Evolutionary conservation across 495 filamentous ascomycete genomes (phyloP), one percentile per base, ranked within the genome.

Genomic region (Podospora sp.): DNA sequence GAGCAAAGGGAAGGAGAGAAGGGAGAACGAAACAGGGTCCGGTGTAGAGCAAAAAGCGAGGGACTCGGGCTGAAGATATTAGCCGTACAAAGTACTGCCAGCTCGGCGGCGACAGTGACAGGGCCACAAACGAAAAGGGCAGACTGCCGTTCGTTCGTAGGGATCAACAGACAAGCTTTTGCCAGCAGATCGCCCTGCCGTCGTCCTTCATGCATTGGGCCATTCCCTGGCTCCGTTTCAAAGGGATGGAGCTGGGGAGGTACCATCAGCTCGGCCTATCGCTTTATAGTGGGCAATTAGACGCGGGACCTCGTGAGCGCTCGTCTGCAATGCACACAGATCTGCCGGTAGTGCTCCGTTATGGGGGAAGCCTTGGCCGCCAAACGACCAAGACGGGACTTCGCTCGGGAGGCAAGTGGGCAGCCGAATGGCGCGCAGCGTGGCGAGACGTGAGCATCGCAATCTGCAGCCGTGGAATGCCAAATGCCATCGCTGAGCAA

Each of bases 111-210:
- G 40, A 12, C 11, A 18, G 40, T 12, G 65, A 68, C 52, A 65
- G 61, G 69, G 56, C 11, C 3, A 25, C 24, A 76, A 65, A 49
- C 46, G 68, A 73, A 58, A 62, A 46, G 25, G 63, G 29, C 61
- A n/a, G 27, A 24, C 56, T 22, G 51, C 16, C 24, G n/a, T n/a
- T n/a, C n/a, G n/a, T n/a, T n/a, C n/a, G 14, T 8, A 26, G n/a
- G 24, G 35, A 65, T 51, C 25, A 40, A 53, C 9, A 21, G 21
- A 65, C 67, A 69, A 69, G 64, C 59, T 68, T 68, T 59, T 58
- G 60, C 65, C 65, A 68, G 60, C 61, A 53, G 35, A 55, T 33
- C 62, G 49, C 33, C 27, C 14, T 49, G n/a, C 60, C 12, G 60
- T 33, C 60, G 50, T 59, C 21, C 6, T 62, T 62, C 36, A 62